Percentiles rank a stretch among this genome's conserved stretches.
Conservation (phyloP, 768 basidiomycete species). For the Rhizopogon roseolus region DNA sequence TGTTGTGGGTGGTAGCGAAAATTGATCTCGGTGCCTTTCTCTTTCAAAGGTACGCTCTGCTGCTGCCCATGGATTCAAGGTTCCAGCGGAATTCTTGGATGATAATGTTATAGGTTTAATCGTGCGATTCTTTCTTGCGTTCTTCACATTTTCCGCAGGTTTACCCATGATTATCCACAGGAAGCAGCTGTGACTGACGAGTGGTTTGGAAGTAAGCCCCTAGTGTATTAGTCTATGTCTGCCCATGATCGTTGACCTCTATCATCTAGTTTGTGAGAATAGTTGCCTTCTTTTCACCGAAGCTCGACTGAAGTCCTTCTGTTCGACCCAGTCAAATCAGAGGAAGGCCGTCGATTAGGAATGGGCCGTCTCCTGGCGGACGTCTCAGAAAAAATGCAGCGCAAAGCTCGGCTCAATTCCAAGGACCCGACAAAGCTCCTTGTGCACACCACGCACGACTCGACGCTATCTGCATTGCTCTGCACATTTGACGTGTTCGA, state of each 20-base stretch:
- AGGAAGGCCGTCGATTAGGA: slow-evolving; percentile 70
- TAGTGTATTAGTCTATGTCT: background rate
- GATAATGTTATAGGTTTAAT: slow-evolving; percentile 52
- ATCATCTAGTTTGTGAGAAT: slow-evolving; percentile 18
- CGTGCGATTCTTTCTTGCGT: slow-evolving; percentile 29
- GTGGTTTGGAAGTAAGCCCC: slow-evolving; percentile 62
- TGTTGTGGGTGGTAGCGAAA: background rate
- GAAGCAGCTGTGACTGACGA: slow-evolving; percentile 72
- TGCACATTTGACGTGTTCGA: slow-evolving; percentile 71
- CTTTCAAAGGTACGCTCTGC: slow-evolving; percentile 55
- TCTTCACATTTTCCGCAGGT: background rate
- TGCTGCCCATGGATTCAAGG: slow-evolving; percentile 62
- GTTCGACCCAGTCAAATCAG: slow-evolving; percentile 51
- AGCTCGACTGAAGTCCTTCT: slow-evolving; percentile 1
- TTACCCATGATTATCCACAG: slow-evolving; percentile 25
- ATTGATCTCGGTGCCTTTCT: background rate
- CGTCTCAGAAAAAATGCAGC: slow-evolving; percentile 56
- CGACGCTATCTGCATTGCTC: slow-evolving; percentile 59
- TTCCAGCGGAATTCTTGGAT: slow-evolving; percentile 72
- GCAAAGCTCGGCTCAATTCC: slow-evolving; percentile 42
- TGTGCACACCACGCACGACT: slow-evolving; percentile 71
- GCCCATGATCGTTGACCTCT: slow-evolving; percentile 3
- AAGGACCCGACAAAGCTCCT: slow-evolving; percentile 57
- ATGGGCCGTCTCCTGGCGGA: slow-evolving; percentile 74
- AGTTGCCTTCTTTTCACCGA: background rate